A percentile compares a stretch with the other conserved stretches of the same genome.
Conservation (phyloP, 1,284 basidiomycete genomes). For the Puccinia sorghi region DNA sequence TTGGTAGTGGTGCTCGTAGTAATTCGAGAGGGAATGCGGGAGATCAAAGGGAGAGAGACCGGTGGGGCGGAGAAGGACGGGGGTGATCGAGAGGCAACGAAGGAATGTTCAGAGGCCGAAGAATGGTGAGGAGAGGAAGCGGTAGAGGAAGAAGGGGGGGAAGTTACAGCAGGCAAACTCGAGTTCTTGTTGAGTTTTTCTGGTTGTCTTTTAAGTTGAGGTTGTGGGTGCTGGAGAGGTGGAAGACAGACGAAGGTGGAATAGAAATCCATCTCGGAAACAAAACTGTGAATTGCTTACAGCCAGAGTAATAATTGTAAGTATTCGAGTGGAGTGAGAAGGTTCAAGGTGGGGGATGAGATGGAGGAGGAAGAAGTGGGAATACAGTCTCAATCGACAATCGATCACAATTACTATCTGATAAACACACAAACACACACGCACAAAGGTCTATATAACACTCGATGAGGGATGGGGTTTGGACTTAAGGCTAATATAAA, state of each 20-base stretch:
- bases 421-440: too few species aligned
- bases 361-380: not conserved
- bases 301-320: not conserved
- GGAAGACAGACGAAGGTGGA: slow-evolving; percentile 39
- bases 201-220: not conserved
- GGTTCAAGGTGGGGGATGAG: not conserved
- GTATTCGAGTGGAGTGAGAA: not conserved
- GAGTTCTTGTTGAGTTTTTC: not conserved
- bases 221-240: slow-evolving; percentile 2
- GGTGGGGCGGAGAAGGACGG: not conserved
- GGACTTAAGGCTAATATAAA: too few species aligned
- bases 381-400: too few species aligned
- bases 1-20: slow-evolving; percentile 9
- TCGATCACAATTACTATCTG: too few species aligned
- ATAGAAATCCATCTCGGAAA: slow-evolving; percentile 47
- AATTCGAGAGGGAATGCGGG: slow-evolving; percentile 38
- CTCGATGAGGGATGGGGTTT: too few species aligned
- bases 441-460: too few species aligned
- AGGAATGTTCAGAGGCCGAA: slow-evolving; percentile 16
- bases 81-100: slow-evolving; percentile 3
- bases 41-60: slow-evolving; percentile 30
- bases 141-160: not conserved
- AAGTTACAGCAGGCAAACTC: not conserved
- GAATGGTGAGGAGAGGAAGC: not conserved
- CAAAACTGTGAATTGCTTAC: slow-evolving; percentile 31